phyloP scores from a whole-genome alignment of 148 eudicot genomes.

The Heliosperma pusillum region DNA sequence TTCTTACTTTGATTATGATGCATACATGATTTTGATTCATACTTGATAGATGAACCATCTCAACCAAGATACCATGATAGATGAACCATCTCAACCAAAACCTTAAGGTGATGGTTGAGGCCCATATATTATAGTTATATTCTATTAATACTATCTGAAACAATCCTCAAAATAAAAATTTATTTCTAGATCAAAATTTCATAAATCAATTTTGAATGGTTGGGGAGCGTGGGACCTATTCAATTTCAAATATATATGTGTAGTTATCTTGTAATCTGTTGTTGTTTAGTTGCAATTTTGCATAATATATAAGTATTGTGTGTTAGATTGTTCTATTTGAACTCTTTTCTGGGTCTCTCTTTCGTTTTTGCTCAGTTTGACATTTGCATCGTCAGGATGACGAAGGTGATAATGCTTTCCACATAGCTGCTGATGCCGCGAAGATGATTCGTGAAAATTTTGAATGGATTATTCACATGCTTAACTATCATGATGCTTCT shows the following conservation, averaged over 20 bases:
- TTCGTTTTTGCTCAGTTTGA: background rate
- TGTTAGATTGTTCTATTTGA: background rate
- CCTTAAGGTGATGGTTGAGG: too few species aligned
- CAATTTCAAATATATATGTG: background rate
- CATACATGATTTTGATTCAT: background rate
- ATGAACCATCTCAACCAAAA: too few species aligned
- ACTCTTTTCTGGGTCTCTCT: background rate
- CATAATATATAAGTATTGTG: background rate
- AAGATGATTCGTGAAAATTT: constrained; percentile 98
- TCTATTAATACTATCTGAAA: background rate
- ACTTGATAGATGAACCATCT: too few species aligned
- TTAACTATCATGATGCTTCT: constrained; percentile 79
- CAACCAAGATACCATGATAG: too few species aligned
- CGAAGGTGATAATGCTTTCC: constrained; percentile 99
- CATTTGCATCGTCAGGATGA: constrained; percentile 61
- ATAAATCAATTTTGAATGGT: background rate
- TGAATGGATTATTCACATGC: constrained; percentile 86
- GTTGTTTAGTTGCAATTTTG: background rate
- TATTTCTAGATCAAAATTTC: background rate
- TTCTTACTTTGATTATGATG: background rate
- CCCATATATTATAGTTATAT: too few species aligned
- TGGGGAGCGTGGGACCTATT: background rate
- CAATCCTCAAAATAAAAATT: background rate
- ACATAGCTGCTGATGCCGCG: constrained; percentile 97
- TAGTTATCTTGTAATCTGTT: constrained; percentile 1